Evolutionary conservation across 139 green algal genomes (phyloP), one percentile per base, ranked within the genome.

Genomic region (Micractinium sp.): DNA sequence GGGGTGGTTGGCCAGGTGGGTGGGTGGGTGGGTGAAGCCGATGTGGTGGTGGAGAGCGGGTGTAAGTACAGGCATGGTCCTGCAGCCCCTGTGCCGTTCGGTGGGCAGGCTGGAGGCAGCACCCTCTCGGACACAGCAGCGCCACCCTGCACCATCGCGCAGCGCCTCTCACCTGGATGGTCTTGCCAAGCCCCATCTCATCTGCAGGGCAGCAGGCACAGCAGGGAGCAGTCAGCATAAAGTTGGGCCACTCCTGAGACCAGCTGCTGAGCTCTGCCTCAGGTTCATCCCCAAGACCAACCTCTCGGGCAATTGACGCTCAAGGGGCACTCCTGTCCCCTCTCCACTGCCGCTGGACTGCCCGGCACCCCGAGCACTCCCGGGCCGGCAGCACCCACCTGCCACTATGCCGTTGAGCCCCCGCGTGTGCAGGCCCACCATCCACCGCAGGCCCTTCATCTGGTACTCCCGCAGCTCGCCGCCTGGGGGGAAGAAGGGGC

Each of bases 361-460:
- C 5, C 47, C 9, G 47, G 7, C 47, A 56, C 47, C 5, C 47
- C 9, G 47, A 56, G 47, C 47, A 56, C 47, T 56, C 47, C 47
- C n/a, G n/a, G n/a, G n/a, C n/a, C n/a, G 19, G 29, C 71, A 14
- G 71, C 31, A 19, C 71, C 33, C 38, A 89, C 99, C 97, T 2
- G 98, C 97, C 87, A 99, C 93, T 77, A 99, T 99, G 77, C 93
- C 92, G 89, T 99, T 99, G 47, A 96, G 92, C 67, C 96, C 92
- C 2, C 94, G 85, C 33, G 87, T 67, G 89, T 94, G 97, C 53
- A 95, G 94, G 76, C 92, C 92, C 53, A 97, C 92, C 86, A 99
- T 92, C 95, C 97, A 99, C 88, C 98, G 97, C 75, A 99, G 94
- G 15, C 96, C 96, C 31, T 96, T 91, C 81, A 99, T 82, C 92